Evolutionary conservation across 495 filamentous ascomycete genomes (phyloP).

Genomic region (Tetracladium marchalianum): DNA sequence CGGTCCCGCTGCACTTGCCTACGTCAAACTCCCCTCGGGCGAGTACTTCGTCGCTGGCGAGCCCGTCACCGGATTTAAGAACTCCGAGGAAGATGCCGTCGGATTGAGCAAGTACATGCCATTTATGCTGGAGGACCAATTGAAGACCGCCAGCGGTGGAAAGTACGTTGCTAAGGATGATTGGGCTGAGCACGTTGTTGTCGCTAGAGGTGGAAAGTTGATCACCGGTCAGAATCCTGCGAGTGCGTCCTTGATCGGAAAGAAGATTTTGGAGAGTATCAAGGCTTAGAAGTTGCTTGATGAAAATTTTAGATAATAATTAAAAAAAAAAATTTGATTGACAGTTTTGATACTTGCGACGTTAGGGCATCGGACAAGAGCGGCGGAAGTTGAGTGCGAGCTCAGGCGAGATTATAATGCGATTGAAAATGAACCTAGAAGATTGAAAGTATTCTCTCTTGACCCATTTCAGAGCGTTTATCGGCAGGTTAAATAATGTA

Average conservation of each 20-base stretch:
- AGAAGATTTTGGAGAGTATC: slow-evolving; percentile 8
- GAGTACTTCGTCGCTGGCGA: slow-evolving; percentile 39
- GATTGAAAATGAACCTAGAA: no score
- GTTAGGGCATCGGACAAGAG: background rate
- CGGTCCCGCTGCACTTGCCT: slow-evolving; percentile 50
- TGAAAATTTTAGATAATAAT: no score
- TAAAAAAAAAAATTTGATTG: no score
- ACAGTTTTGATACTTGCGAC: no score
- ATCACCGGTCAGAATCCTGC: slow-evolving; percentile 71
- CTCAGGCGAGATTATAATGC: no score
- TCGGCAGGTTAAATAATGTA: no score
- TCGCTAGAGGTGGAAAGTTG: slow-evolving; percentile 42
- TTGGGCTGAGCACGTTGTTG: slow-evolving; percentile 51
- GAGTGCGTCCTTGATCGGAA: slow-evolving; percentile 45
- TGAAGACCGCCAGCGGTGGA: slow-evolving; percentile 38
- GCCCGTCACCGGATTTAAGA: slow-evolving; percentile 56
- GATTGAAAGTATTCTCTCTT: no score
- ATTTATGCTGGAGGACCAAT: slow-evolving; percentile 51
- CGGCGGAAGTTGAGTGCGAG: no score
- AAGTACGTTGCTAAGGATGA: slow-evolving; percentile 35
- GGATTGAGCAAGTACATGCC: slow-evolving; percentile 44
- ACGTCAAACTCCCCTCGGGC: slow-evolving; percentile 35
- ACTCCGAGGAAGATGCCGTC: slow-evolving; percentile 52
- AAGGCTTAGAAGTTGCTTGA: background rate
- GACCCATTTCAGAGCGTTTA: no score